Base-by-base conservation (phyloP, 1,139 yeast species). In the Candida freyschussii region DNA sequence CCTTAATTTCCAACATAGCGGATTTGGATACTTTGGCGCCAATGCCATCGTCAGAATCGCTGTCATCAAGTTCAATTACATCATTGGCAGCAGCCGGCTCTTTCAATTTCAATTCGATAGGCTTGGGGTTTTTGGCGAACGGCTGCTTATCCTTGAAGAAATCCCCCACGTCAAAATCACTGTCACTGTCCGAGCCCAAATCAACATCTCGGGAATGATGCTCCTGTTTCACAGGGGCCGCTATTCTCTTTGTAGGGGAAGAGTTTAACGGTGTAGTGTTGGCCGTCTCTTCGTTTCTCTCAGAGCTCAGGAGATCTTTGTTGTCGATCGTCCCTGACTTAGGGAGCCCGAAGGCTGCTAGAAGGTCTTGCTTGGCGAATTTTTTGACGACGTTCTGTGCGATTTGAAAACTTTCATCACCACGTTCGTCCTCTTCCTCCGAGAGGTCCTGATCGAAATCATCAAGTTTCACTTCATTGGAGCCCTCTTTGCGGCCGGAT, bases 1-100 rank as follows among this genome's bases (percentile, higher is more conserved):
- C 56, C 40, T 55, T 59, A 14, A 64, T 49, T 15, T 54, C 59
- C 13, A 64, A 40, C 17, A 61, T 33, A 2, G 59, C 53, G 0
- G 65, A 58, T 37, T 62, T 65, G 7, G 65, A 30, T 14, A 45
- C 30, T 19, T 37, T 34, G 13, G 34, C 21, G 15, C 42, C 43
- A 16, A 32, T 29, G 3, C 35, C 45, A 18, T 36, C 7, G 8
- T 39, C 45, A 10, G 26, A 31, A 17, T 35, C 40, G 21, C 28
- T 41, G 19, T 35, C 36, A 23, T 38, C 48, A 9, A 48, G 45
- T 9, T 43, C 34, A 13, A 47, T 38, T 13, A 27, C 21, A 2
- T 32, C 36, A 4, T 34, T 36, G n/a, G 13, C 18, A 1, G 16
- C 11, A 12, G 17, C 32, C 4, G 39, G 33, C 11, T 26, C 36